phyloP scores from a whole-genome alignment of 2,329 filamentous ascomycete species.

The Sarocladiaceae sp. region DNA sequence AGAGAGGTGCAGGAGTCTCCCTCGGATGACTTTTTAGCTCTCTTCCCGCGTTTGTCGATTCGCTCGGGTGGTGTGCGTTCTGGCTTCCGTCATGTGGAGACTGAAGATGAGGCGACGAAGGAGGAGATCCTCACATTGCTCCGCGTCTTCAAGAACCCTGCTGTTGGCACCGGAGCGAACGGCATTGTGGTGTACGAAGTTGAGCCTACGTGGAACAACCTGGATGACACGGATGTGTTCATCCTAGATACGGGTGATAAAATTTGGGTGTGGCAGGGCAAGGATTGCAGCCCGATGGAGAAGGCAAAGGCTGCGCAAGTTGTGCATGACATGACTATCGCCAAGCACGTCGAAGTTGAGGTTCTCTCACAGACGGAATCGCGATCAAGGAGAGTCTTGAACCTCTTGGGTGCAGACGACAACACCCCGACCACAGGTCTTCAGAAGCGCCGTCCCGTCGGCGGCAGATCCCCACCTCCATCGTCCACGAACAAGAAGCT shows the following conservation, averaged over 20 bases:
- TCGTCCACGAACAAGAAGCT: constrained; percentile 34
- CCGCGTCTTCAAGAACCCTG: constrained; percentile 59
- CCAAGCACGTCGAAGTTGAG: constrained; percentile 62
- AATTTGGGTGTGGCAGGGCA: constrained; percentile 68
- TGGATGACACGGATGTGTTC: constrained; percentile 65
- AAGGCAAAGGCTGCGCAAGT: constrained; percentile 65
- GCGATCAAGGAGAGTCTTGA: constrained; percentile 49
- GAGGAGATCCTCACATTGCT: constrained; percentile 48
- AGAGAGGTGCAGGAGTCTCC: constrained; percentile 58
- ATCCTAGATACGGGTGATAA: constrained; percentile 58
- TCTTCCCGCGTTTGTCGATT: constrained; percentile 60
- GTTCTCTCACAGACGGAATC: constrained; percentile 59
- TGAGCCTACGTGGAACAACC: constrained; percentile 53
- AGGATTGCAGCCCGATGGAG: constrained; percentile 62
- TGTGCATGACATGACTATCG: constrained; percentile 59
- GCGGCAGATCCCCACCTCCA: constrained; percentile 13
- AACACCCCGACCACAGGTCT: constrained; percentile 16
- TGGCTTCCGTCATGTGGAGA: constrained; percentile 57
- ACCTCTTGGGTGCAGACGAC: constrained; percentile 47
- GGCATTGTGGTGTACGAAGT: constrained; percentile 61
- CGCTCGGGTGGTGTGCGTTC: constrained; percentile 56
- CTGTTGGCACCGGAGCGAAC: constrained; percentile 30
- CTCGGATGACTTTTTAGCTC: constrained; percentile 54
- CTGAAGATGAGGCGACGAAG: constrained; percentile 36
- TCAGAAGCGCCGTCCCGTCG: constrained; percentile 16